A percentile compares a stretch with the other conserved stretches of the same genome.
Conservation (phyloP, 495 filamentous ascomycete genomes). For the Aspergillus campestris region DNA sequence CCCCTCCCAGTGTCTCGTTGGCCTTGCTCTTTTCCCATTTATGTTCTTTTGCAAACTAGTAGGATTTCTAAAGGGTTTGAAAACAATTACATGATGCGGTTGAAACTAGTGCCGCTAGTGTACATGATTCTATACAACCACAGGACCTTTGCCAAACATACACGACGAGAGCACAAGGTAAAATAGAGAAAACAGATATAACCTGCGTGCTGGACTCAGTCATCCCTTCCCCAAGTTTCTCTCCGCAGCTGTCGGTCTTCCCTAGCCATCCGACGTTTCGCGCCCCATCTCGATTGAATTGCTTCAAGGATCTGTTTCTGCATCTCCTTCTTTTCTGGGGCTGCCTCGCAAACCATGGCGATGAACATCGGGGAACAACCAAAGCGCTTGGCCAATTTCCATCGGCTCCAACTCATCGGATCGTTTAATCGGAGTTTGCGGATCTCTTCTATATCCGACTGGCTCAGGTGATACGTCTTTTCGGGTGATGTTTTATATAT, state of each 20-base stretch:
- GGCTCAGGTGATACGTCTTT: conserved; percentile 70
- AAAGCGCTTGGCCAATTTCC: conserved; percentile 61
- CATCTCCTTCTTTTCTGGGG: conserved; percentile 38
- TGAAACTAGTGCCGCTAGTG: background rate
- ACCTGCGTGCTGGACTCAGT: conserved; percentile 13
- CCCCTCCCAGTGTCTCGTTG: too few relatives aligned
- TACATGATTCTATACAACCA: conserved; percentile 2
- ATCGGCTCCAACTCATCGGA: conserved; percentile 64
- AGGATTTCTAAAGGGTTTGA: background rate
- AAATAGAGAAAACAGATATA: background rate
- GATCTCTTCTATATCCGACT: conserved; percentile 71
- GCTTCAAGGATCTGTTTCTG: conserved; percentile 50
- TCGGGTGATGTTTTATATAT: conserved; percentile 42
- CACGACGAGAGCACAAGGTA: too few relatives aligned
- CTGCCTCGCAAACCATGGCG: conserved; percentile 41
- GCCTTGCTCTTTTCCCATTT: background rate
- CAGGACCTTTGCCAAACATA: background rate
- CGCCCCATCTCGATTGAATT: conserved; percentile 65
- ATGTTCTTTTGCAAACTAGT: background rate
- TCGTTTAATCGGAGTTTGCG: conserved; percentile 56
- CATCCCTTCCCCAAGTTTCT: conserved; percentile 46
- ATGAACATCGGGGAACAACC: conserved; percentile 73
- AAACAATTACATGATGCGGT: background rate
- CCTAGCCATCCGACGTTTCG: conserved; percentile 57
- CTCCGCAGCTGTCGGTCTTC: conserved; percentile 65